Conservation (phyloP, 1,284 basidiomycete species). For the Malassezia slooffiae region DNA sequence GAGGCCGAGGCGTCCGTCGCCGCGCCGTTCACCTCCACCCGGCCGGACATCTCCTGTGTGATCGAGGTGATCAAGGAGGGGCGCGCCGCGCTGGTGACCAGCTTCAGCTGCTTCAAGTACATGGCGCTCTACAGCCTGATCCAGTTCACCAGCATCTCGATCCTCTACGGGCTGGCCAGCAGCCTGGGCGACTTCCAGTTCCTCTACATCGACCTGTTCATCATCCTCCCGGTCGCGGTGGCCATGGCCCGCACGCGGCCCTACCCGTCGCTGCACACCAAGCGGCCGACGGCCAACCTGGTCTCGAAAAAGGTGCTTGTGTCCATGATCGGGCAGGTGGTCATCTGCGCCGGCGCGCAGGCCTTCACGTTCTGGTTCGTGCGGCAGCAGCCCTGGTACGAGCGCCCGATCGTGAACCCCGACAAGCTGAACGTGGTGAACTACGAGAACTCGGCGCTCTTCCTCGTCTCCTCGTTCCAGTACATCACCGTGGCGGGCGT, state of each 20-base stretch:
- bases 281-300: constrained; percentile 86
- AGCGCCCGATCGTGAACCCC: constrained; percentile 56
- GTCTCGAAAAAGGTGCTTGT: constrained; percentile 91
- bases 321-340: constrained; percentile 83
- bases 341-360: constrained; percentile 74
- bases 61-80: constrained; percentile 85
- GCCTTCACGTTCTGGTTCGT: constrained; percentile 83
- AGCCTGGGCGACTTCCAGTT: constrained; percentile 94
- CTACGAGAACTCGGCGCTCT: constrained; percentile 84
- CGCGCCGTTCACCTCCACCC: constrained; percentile 88
- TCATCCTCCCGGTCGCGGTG: constrained; percentile 91
- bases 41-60: constrained; percentile 89
- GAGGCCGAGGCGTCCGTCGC: constrained; percentile 99
- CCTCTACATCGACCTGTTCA: constrained; percentile 91
- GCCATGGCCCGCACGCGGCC: constrained; percentile 88
- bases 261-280: constrained; percentile 65
- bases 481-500: constrained; percentile 93
- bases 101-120: constrained; percentile 97
- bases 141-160: constrained; percentile 61
- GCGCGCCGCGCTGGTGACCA: constrained; percentile 85
- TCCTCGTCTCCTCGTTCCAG: constrained; percentile 92
- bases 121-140: constrained; percentile 55
- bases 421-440: constrained; percentile 79
- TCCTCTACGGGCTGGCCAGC: constrained; percentile 90
- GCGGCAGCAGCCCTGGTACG: constrained; percentile 67